Conservation (phyloP, 228 moss, liverwort and hornwort genomes). For the Sphagnum fallax region DNA sequence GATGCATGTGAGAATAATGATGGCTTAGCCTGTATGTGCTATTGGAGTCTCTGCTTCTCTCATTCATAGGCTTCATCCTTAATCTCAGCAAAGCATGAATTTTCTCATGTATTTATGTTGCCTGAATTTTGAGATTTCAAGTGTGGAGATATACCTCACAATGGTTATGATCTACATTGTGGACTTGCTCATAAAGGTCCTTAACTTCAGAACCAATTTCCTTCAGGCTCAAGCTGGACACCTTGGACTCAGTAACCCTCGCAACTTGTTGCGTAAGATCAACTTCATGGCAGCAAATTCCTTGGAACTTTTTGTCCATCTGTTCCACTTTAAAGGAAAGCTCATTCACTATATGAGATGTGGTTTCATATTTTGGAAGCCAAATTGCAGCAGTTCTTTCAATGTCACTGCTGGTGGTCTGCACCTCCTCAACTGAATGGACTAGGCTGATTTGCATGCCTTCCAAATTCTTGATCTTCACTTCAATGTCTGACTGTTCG, state of each 20-base stretch:
- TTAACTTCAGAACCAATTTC: slow-evolving; percentile 51
- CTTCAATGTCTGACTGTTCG: slow-evolving; percentile 30
- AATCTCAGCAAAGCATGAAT: too few species aligned
- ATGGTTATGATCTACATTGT: slow-evolving; percentile 61
- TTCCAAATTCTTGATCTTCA: slow-evolving; percentile 69
- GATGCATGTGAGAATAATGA: too few species aligned
- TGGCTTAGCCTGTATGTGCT: too few species aligned
- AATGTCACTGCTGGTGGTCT: slow-evolving; percentile 49
- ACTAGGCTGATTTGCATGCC: slow-evolving; percentile 50
- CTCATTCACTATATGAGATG: slow-evolving; percentile 64
- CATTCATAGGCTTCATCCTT: too few species aligned
- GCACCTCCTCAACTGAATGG: slow-evolving; percentile 55
- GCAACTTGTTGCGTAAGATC: slow-evolving; percentile 58
- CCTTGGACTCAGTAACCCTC: slow-evolving; percentile 65
- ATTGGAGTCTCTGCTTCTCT: too few species aligned
- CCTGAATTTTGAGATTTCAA: not conserved
- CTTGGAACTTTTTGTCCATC: slow-evolving; percentile 68
- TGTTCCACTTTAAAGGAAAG: slow-evolving; percentile 71
- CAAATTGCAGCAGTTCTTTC: slow-evolving; percentile 66
- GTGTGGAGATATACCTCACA: slow-evolving; percentile 36
- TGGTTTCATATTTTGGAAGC: slow-evolving; percentile 72
- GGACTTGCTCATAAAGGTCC: slow-evolving; percentile 59
- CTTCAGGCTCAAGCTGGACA: slow-evolving; percentile 24
- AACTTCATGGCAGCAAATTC: slow-evolving; percentile 52
- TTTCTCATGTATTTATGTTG: too few species aligned